phyloP scores from a whole-genome alignment of 164 flowering plant species.

The Stephania cephalantha region DNA sequence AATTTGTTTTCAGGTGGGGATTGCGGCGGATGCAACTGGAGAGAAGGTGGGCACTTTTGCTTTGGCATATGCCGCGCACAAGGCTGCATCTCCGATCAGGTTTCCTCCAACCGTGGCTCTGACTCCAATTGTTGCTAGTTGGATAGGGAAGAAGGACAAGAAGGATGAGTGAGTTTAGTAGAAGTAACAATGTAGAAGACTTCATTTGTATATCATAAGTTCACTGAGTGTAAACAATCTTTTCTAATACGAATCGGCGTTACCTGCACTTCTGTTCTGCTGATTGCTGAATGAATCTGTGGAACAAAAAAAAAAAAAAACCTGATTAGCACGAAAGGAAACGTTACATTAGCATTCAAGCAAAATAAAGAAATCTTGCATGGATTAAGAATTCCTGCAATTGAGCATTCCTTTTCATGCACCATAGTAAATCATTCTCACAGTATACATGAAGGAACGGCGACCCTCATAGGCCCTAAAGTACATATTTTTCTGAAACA shows the following conservation, averaged over 20 bases:
- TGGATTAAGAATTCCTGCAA: not conserved
- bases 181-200: not conserved
- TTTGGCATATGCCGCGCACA: conserved; percentile 96
- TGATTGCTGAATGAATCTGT: not conserved
- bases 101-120: conserved; percentile 98
- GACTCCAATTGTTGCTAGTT: conserved; percentile 82
- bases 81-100: conserved; percentile 97
- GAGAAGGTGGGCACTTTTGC: conserved; percentile 96
- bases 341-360: not conserved
- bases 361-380: not conserved
- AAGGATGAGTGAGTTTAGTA: conserved; percentile 28
- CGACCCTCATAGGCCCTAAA: not conserved
- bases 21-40: conserved; percentile 58
- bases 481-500: not conserved
- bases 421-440: not conserved
- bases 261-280: not conserved
- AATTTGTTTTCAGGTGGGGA: conserved; percentile 61
- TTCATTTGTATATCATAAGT: conserved; percentile 7
- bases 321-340: not conserved
- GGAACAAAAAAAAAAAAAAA: not conserved
- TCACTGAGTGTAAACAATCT: not conserved
- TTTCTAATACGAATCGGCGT: not conserved
- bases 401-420: not conserved
- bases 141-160: conserved; percentile 81
- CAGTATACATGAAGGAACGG: not conserved